Evolutionary conservation across 2,329 filamentous ascomycete species (phyloP).

Genomic region (Cytospora leucostoma): DNA sequence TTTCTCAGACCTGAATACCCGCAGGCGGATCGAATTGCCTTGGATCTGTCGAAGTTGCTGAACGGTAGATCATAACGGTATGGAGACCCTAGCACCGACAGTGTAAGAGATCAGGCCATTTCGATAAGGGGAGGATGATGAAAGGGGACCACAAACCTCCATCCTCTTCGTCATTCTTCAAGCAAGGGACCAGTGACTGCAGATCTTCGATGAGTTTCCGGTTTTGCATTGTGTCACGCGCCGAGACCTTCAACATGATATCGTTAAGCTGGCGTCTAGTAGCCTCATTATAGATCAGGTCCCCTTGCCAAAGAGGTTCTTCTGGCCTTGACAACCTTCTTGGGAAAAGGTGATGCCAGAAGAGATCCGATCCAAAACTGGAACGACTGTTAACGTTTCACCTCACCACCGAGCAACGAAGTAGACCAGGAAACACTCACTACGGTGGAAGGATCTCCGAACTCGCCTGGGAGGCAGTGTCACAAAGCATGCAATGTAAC

Average conservation of each 20-base stretch:
- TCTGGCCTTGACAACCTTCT: constrained; percentile 36
- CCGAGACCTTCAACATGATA: constrained; percentile 59
- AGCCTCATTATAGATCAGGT: constrained; percentile 23
- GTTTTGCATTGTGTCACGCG: constrained; percentile 52
- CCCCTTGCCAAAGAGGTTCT: constrained; percentile 22
- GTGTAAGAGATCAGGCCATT: not conserved
- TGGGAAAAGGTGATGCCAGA: constrained; percentile 69
- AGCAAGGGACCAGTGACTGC: constrained; percentile 49
- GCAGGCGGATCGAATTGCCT: constrained; percentile 71
- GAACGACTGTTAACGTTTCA: constrained; percentile 25
- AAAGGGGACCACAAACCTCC: constrained; percentile 39
- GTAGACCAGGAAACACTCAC: constrained; percentile 20
- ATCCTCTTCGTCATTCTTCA: constrained; percentile 40
- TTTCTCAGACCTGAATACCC: constrained; percentile 92
- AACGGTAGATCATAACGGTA: constrained; percentile 64
- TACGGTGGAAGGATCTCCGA: constrained; percentile 24
- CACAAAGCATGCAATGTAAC: constrained; percentile 36
- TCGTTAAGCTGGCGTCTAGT: constrained; percentile 40
- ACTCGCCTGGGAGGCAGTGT: constrained; percentile 27
- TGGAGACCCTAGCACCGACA: constrained; percentile 38
- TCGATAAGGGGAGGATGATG: no score
- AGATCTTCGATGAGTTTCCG: constrained; percentile 53
- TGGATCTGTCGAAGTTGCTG: constrained; percentile 63
- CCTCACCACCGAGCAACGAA: not conserved
- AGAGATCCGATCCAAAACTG: constrained; percentile 50